phyloP scores from a whole-genome alignment of 148 eudicot species.

The Tetragonia tetragonoides region DNA sequence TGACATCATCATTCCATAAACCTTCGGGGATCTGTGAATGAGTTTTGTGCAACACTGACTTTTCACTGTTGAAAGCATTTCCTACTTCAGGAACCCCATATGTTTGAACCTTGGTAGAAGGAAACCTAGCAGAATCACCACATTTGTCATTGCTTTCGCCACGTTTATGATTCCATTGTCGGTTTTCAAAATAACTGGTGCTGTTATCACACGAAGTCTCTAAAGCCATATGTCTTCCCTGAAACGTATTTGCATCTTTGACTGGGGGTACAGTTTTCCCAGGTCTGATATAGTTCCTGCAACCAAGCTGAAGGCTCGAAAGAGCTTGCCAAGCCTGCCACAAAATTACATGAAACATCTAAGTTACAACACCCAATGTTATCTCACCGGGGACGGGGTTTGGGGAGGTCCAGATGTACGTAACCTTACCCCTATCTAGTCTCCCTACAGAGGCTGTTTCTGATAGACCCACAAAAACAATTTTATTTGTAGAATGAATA shows the following conservation, averaged over 20 bases:
- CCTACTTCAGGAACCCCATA: slow-evolving; percentile 33
- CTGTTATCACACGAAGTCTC: slow-evolving; percentile 29
- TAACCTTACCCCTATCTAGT: too few species aligned
- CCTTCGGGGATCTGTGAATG: slow-evolving; percentile 28
- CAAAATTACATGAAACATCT: slow-evolving; percentile 18
- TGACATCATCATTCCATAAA: slow-evolving; percentile 31
- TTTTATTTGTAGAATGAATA: too few species aligned
- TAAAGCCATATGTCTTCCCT: slow-evolving; percentile 28
- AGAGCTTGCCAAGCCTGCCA: slow-evolving; percentile 89
- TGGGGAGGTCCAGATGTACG: too few species aligned
- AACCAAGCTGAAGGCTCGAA: slow-evolving; percentile 57
- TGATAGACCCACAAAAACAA: too few species aligned
- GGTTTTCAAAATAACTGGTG: slow-evolving; percentile 30
- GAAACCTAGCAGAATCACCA: slow-evolving; percentile 27
- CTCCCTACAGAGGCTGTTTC: too few species aligned
- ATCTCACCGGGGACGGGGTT: too few species aligned
- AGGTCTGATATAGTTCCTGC: slow-evolving; percentile 58
- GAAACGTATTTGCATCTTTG: slow-evolving; percentile 34
- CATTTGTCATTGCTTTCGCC: slow-evolving; percentile 30
- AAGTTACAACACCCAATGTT: background rate
- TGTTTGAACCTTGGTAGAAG: slow-evolving; percentile 24
- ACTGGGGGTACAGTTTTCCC: slow-evolving; percentile 58
- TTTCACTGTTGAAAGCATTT: slow-evolving; percentile 22
- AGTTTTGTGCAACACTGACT: slow-evolving; percentile 26
- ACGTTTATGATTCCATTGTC: slow-evolving; percentile 32